Evolutionary conservation across 1,139 yeast species (phyloP), one percentile per base, ranked within the genome.

Genomic region (Citeromyces siamensis): DNA sequence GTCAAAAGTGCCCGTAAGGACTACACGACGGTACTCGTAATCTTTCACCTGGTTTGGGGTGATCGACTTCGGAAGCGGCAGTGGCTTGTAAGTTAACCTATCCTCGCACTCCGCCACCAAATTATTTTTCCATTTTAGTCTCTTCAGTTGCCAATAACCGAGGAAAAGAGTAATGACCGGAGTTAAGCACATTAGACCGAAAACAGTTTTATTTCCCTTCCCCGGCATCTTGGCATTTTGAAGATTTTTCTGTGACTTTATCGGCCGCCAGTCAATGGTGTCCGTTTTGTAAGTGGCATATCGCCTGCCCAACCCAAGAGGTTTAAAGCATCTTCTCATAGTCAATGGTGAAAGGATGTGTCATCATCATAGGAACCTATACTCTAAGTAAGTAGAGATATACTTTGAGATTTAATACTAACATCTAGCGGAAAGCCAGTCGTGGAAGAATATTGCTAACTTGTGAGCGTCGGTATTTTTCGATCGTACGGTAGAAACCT

Each of bases 81-180:
- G 59, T 0, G 95, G 82, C 2, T 78, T 76, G 41, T 71, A 71
- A 0, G 90, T 78, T 42, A 90, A 62, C 43, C 86, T 64, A 47
- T 84, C 83, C 53, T 90, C 96, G 51, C 93, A 77, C 34, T 71
- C 68, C 5, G 94, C 77, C 43, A 93, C 82, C 43, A 90, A 64
- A 39, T 76, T 72, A n/a, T 76, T 78, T 55, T 93, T 93, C 98
- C 98, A 90, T 42, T 73, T 64, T 39, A 90, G 61, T 44, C 99
- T 66, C 48, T 73, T 64, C 32, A 84, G 77, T 59, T 90, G 99
- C 99, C 98, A 90, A 40, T 93, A 74, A 2, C 98, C 98, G 36
- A 90, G 62, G 27, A 76, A 80, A 52, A 90, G 84, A 7, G 95
- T 73, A 2, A 86, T 67, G 1, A 86, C 66, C 0, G 99, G 99